Evolutionary conservation across 2,329 filamentous ascomycete species (phyloP), one percentile per base, ranked within the genome.

Genomic region (Amesomyces nigricolor): DNA sequence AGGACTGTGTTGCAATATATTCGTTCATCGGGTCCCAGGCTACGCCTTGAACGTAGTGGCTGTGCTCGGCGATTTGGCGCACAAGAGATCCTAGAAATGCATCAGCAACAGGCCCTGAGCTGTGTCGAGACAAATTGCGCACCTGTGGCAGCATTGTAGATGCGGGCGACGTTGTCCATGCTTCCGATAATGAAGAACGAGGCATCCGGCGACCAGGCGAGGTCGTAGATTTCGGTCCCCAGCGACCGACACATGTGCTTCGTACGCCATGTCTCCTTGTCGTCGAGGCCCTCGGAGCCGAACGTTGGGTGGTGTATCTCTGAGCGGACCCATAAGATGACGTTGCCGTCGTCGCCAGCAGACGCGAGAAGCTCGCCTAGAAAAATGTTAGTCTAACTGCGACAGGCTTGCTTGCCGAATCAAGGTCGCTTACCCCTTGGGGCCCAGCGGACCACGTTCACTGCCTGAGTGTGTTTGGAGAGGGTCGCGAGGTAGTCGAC

Each of bases 21-120:
- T 99, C 94, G 73, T 97, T 97, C 54, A 96, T 75, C 22, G 94
- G 95, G 74, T 99, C 95, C 95, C 94, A 99, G 4, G 94, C 88
- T 7, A 99, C 95, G 47, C 94, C 94, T 73, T 99, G 94, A 16
- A 99, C 94, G 70, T 96, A 99, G 71, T 99, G 94, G 66, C 90
- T 95, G 73, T 97, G 92, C 70, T 97, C 92, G 51, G 92, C 92
- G 61, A 97, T 96, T 70, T 96, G 92, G 58, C 92, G 87, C 56
- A 96, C 87, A 61, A 91, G 71, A 32, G 78, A 76, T 56, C 80
- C 80, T 77, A 22, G 1, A 30, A 6, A 4, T n/a, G 22, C 37
- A 22, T 67, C 54, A 65, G 62, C 43, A 48, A 8, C 22, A 47
- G 9, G 7, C 39, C 6, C 5, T 1, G 30, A 14, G n/a, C 6